These are phyloP conservation scores for Coleophoma cylindrospora DNA, from an alignment of 2,329 filamentous ascomycete genomes.

Conservation along the genomic window DNA sequence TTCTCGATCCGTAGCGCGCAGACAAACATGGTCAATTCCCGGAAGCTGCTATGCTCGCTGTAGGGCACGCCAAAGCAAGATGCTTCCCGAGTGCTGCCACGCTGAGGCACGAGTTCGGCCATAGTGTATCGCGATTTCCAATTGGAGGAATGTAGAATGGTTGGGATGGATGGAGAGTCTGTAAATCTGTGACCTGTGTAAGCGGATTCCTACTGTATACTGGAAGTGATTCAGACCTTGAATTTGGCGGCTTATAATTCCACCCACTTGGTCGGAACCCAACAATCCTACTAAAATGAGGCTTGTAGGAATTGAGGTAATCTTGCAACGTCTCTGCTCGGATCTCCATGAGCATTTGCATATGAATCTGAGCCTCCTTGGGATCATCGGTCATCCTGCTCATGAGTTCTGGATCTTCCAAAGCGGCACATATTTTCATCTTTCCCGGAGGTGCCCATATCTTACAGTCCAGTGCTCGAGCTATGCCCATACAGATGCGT, in stretches of 20 bases:
- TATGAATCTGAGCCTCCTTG: conserved; percentile 86
- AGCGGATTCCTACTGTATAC: background rate
- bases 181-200: conserved; percentile 34
- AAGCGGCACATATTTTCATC: conserved; percentile 74
- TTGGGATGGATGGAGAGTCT: conserved; percentile 57
- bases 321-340: conserved; percentile 85
- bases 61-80: conserved; percentile 94
- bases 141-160: conserved; percentile 50
- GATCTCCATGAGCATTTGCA: conserved; percentile 95
- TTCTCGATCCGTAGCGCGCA: conserved; percentile 83
- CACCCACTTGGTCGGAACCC: conserved; percentile 92
- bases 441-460: conserved; percentile 85
- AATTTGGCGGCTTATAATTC: conserved; percentile 76
- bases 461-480: conserved; percentile 76
- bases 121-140: conserved; percentile 75
- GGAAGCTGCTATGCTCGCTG: conserved; percentile 90
- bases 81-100: conserved; percentile 76
- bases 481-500: conserved; percentile 89
- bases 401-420: conserved; percentile 80
- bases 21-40: conserved; percentile 90
- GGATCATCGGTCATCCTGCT: conserved; percentile 76
- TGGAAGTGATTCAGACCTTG: conserved; percentile 35
- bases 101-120: conserved; percentile 71
- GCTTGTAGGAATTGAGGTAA: conserved; percentile 75
- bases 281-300: conserved; percentile 79